phyloP scores from a whole-genome alignment of 345 rosid genomes.

The Gossypium thurberi region DNA sequence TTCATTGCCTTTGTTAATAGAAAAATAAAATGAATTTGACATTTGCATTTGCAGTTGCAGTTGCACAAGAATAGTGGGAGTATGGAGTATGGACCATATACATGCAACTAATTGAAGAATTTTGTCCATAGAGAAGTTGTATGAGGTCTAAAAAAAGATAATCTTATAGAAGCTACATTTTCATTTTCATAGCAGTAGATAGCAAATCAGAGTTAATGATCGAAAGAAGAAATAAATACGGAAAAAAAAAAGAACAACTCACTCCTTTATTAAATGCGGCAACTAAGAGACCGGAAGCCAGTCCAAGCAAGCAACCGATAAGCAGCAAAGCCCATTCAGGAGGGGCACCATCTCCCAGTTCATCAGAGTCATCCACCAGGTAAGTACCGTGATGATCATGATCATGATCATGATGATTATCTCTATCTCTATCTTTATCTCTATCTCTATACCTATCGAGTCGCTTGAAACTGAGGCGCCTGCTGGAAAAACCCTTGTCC shows the following conservation, averaged over 20 bases:
- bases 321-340: conserved; percentile 97
- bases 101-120: no score
- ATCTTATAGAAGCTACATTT: no score
- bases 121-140: no score
- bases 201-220: no score
- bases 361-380: background rate
- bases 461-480: conserved; percentile 49
- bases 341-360: conserved; percentile 49
- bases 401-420: background rate
- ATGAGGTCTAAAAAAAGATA: no score
- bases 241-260: background rate
- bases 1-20: background rate
- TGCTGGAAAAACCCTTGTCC: conserved; percentile 52
- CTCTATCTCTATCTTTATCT: conserved; percentile 24
- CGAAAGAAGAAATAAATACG: no score
- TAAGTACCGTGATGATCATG: background rate
- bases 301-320: conserved; percentile 83
- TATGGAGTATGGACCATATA: no score
- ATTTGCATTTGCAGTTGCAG: no score
- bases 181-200: no score
- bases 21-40: no score
- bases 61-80: no score
- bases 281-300: conserved; percentile 83
- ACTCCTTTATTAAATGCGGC: conserved; percentile 91
- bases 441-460: conserved; percentile 20